Evolutionary conservation across 2,329 filamentous ascomycete genomes (phyloP), one percentile per base, ranked within the genome.

Genomic region (Claviceps sp.): DNA sequence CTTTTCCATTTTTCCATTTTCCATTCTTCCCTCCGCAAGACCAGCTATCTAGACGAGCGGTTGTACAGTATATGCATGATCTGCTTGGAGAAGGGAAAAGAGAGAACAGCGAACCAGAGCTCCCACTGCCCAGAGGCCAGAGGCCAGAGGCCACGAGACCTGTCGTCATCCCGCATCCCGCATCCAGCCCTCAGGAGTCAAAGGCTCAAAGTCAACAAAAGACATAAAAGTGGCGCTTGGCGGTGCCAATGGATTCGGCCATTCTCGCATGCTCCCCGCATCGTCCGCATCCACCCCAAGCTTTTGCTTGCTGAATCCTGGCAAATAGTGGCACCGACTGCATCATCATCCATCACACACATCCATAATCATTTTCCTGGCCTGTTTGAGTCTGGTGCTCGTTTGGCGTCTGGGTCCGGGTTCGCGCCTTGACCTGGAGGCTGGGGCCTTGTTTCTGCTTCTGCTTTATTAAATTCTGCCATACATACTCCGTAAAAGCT

Each of bases 371-470:
- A 26, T 10, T 19, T 24, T 40, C 16, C 26, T 5, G n/a, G 45
- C 45, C 30, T 37, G 30, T 47, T 37, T 14, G n/a, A 47, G 26
- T 37, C 34, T 41, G 17, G 44, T 16, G 46, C 26, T 41, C n/a
- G 46, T 39, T 41, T 11, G 17, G 30, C 13, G 38, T 47, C 46
- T 34, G 34, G 19, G 40, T 13, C 26, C 17, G 34, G n/a, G n/a
- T 37, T 13, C 24, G 49, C 14, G 19, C 22, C 37, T 40, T 22
- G 17, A 22, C 5, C 19, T 13, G 17, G 7, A n/a, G 7, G 30
- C 22, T 41, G 39, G 13, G 22, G n/a, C 37, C 19, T 46, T 34
- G 41, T 52, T 34, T 42, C 11, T 42, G 17, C 58, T 79, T 76
- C 65, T 74, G 59, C 42, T 43, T 17, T 34, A 14, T 19, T 19